A percentile compares a stretch with the other conserved stretches of the same genome.
phyloP scores from a whole-genome alignment of 1,284 basidiomycete species.

The Schizopora paradoxa region DNA sequence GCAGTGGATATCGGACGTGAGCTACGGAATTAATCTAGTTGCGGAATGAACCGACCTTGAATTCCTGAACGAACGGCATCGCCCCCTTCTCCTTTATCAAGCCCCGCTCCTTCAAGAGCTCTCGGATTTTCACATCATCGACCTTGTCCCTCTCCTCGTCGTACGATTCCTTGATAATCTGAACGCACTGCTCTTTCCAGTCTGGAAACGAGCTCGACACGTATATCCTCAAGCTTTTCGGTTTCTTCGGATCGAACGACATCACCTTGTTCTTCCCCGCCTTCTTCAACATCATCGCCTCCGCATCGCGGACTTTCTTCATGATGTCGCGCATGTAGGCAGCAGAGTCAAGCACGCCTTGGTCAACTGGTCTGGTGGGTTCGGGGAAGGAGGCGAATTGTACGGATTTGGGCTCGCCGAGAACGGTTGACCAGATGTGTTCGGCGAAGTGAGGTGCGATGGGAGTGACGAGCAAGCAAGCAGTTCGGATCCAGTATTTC shows the following conservation, averaged over 20 bases:
- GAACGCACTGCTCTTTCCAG: constrained; percentile 88
- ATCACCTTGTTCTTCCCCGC: constrained; percentile 58
- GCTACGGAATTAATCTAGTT: not conserved
- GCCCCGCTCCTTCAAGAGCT: constrained; percentile 66
- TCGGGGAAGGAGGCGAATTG: constrained; percentile 82
- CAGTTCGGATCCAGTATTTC: constrained; percentile 77
- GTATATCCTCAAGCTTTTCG: constrained; percentile 84
- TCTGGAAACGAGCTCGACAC: constrained; percentile 89
- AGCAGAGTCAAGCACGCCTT: constrained; percentile 63
- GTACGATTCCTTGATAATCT: constrained; percentile 70
- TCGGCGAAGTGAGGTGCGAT: constrained; percentile 96
- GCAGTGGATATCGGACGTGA: constrained; percentile 17
- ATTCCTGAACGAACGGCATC: constrained; percentile 92
- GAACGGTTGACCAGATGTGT: constrained; percentile 79
- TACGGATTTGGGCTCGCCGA: constrained; percentile 72
- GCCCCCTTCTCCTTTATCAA: constrained; percentile 93
- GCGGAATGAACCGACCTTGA: constrained; percentile 62
- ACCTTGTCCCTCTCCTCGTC: constrained; percentile 56
- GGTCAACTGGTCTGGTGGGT: constrained; percentile 51
- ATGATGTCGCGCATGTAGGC: constrained; percentile 82
- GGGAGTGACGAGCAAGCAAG: constrained; percentile 79
- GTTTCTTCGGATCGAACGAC: constrained; percentile 75
- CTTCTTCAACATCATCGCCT: constrained; percentile 74
- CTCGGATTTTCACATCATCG: constrained; percentile 80
- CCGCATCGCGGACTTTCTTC: constrained; percentile 89